Conservation (phyloP, 176 grass and related monocot genomes). For the Aegilops bicornis region DNA sequence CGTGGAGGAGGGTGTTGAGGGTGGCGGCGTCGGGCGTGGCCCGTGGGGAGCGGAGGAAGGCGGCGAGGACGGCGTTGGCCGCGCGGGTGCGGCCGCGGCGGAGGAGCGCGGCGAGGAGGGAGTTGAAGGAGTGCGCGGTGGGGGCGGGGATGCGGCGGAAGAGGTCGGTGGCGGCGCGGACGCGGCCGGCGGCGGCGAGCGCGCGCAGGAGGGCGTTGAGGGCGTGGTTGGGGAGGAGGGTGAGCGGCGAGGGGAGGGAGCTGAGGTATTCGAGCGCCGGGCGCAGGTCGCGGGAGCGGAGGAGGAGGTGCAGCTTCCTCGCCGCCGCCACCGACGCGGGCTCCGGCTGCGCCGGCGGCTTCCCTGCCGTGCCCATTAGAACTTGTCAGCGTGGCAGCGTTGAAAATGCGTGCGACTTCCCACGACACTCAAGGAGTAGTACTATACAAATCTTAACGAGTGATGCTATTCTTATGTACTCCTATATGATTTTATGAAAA, state of each 20-base stretch:
- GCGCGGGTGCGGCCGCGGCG: slow-evolving; percentile 47
- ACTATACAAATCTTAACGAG: too few species aligned
- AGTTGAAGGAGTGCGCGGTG: slow-evolving; percentile 75
- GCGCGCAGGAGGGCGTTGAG: slow-evolving; percentile 85
- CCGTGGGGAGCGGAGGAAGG: slow-evolving; percentile 42
- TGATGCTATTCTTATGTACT: too few species aligned
- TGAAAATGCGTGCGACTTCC: neutral
- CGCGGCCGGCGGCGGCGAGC: slow-evolving; percentile 60
- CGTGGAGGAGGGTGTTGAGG: slow-evolving; percentile 77
- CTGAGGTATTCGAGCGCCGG: slow-evolving; percentile 46
- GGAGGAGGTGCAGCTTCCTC: slow-evolving; percentile 54
- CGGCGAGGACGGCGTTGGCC: slow-evolving; percentile 55
- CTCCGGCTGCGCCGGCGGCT: slow-evolving; percentile 19
- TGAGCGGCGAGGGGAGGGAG: slow-evolving; percentile 46
- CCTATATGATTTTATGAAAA: too few species aligned
- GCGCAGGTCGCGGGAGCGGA: slow-evolving; percentile 70
- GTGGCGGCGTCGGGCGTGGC: slow-evolving; percentile 64
- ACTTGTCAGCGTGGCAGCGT: neutral
- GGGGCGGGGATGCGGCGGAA: slow-evolving; percentile 58
- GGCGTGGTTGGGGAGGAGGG: slow-evolving; percentile 66
- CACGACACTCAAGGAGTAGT: too few species aligned
- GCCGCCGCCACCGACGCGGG: slow-evolving; percentile 45
- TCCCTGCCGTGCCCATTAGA: slow-evolving; percentile 1
- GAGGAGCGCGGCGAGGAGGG: slow-evolving; percentile 69
- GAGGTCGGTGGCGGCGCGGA: slow-evolving; percentile 63